Conservation (phyloP, 352 stramenopile genomes). For the Elongisporangium anandrum region DNA sequence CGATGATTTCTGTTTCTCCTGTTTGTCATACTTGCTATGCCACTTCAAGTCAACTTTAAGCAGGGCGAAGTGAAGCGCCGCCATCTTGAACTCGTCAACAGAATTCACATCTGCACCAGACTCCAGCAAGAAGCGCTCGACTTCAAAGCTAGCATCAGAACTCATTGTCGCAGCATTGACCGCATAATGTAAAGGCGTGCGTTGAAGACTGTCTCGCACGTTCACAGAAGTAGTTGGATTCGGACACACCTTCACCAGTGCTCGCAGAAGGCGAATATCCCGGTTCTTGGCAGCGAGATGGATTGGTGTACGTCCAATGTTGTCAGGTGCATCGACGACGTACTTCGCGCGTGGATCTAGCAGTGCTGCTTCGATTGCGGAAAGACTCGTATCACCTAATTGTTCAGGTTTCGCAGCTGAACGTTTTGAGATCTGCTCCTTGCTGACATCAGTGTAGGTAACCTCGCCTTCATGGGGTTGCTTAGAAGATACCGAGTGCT, state of each 20-base stretch:
- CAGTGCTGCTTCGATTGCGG: conserved; percentile 51
- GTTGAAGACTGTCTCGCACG: conserved; percentile 34
- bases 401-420: conserved; percentile 9
- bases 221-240: conserved; percentile 46
- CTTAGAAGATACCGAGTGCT: conserved; percentile 41
- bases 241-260: conserved; percentile 28
- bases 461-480: conserved; percentile 56
- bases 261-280: conserved; percentile 52
- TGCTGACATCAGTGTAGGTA: conserved; percentile 30
- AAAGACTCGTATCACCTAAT: conserved; percentile 8
- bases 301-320: conserved; percentile 42
- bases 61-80: conserved; percentile 60
- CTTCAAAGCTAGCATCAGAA: conserved; percentile 70
- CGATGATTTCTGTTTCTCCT: conserved; percentile 18
- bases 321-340: conserved; percentile 41
- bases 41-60: conserved; percentile 69
- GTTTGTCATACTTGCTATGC: conserved; percentile 43
- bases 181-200: conserved; percentile 68
- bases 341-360: conserved; percentile 34
- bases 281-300: conserved; percentile 59
- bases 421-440: conserved; percentile 5
- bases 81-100: conserved; percentile 54
- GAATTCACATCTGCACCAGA: conserved; percentile 44
- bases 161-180: conserved; percentile 65
- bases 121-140: conserved; percentile 66